These are phyloP conservation scores for Ramalina intermedia DNA, from an alignment of 495 filamentous ascomycete species.

Conservation along the genomic window DNA sequence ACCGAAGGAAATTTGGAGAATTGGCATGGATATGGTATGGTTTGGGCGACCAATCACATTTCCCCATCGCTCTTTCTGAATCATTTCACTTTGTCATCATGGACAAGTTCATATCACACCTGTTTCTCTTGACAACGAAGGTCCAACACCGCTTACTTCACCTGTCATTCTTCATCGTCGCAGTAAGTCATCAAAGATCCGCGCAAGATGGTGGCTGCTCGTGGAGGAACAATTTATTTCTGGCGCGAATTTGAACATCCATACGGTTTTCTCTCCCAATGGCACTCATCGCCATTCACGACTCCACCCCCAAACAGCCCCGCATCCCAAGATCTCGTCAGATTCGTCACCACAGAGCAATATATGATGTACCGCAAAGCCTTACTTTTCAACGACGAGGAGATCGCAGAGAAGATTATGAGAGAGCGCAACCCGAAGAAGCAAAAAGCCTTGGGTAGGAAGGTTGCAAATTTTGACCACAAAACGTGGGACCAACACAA, in stretches of 20 bases:
- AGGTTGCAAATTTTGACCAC: slow-evolving; percentile 39
- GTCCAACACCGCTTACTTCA: not conserved
- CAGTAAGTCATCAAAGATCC: not conserved
- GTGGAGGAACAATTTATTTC: slow-evolving; percentile 21
- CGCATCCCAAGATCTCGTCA: slow-evolving; percentile 3
- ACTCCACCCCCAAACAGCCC: slow-evolving; percentile 3
- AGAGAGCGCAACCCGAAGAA: slow-evolving; percentile 22
- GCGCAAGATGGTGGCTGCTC: not conserved
- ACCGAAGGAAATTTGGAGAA: too few species aligned
- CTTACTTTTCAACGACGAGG: slow-evolving; percentile 33
- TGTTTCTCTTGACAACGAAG: not conserved
- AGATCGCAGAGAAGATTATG: slow-evolving; percentile 28
- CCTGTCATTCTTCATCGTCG: not conserved
- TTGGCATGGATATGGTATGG: too few species aligned
- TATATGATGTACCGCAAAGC: slow-evolving; percentile 56
- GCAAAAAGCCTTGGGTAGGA: slow-evolving; percentile 42
- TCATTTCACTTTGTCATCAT: too few species aligned
- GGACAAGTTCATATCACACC: too few species aligned
- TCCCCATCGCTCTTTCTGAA: too few species aligned
- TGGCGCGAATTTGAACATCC: slow-evolving; percentile 19
- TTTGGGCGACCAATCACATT: too few species aligned
- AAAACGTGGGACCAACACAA: slow-evolving; percentile 38
- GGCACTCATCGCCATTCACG: slow-evolving; percentile 22
- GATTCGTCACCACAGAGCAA: slow-evolving; percentile 22
- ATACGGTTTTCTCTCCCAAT: slow-evolving; percentile 25